Evolutionary conservation across 1,284 basidiomycete genomes (phyloP).

Genomic region (Leccinum cinnamomeum): DNA sequence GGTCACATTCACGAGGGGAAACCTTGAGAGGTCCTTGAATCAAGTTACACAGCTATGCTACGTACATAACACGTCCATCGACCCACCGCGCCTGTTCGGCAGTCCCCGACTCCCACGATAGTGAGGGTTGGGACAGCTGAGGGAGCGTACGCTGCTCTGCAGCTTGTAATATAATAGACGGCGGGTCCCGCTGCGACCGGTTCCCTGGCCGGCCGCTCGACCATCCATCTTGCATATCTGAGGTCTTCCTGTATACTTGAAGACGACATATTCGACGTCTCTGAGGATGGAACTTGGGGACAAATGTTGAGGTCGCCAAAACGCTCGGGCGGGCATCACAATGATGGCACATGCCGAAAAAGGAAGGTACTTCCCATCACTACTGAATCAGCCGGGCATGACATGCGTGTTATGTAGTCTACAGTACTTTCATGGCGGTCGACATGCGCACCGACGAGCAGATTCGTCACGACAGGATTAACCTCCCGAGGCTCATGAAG

Average conservation of each 20-base stretch:
- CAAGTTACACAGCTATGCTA: no score
- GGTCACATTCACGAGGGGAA: no score
- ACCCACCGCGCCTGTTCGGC: no score
- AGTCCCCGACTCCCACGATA: no score
- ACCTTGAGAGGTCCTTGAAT: no score
- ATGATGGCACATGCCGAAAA: constrained; percentile 14
- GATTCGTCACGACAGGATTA: constrained; percentile 62
- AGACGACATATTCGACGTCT: constrained; percentile 22
- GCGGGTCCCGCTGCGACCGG: constrained; percentile 11
- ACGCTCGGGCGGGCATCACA: constrained; percentile 11
- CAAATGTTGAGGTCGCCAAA: neutral
- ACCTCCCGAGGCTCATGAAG: constrained; percentile 60
- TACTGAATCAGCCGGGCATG: neutral
- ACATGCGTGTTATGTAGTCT: no score
- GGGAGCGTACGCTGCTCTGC: no score
- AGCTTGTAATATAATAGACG: neutral
- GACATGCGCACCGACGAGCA: constrained; percentile 40
- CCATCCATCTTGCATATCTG: constrained; percentile 16
- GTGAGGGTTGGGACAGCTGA: no score
- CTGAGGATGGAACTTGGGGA: neutral
- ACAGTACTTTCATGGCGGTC: neutral
- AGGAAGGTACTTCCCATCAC: constrained; percentile 29
- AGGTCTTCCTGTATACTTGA: constrained; percentile 23
- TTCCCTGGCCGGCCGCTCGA: constrained; percentile 29
- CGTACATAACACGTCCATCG: no score